Evolutionary conservation across 2,329 filamentous ascomycete species (phyloP).

Genomic region (Xylariales sp.): DNA sequence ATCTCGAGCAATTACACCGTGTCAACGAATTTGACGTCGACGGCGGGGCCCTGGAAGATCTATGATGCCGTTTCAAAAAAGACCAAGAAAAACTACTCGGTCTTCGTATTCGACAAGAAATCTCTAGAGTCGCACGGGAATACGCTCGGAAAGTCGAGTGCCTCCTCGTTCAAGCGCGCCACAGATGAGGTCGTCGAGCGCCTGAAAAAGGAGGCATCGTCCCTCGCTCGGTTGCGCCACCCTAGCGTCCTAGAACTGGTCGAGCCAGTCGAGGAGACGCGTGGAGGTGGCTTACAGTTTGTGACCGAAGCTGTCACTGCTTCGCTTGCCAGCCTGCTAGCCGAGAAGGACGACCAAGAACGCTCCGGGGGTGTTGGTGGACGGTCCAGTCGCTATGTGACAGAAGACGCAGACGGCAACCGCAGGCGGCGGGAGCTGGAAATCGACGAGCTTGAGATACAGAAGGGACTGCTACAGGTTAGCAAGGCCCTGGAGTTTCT

Average conservation of each 20-base stretch:
- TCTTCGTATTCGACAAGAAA: slow-evolving; percentile 94
- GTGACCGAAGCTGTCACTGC: slow-evolving; percentile 88
- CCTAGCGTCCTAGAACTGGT: slow-evolving; percentile 89
- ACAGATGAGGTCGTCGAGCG: slow-evolving; percentile 89
- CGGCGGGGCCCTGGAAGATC: slow-evolving; percentile 92
- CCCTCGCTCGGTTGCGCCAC: slow-evolving; percentile 81
- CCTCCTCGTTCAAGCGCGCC: slow-evolving; percentile 69
- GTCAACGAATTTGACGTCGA: slow-evolving; percentile 68
- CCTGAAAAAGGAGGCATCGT: slow-evolving; percentile 86
- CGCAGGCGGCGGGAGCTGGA: slow-evolving; percentile 76
- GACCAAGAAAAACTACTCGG: slow-evolving; percentile 80
- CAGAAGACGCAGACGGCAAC: slow-evolving; percentile 72
- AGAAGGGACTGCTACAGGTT: slow-evolving; percentile 90
- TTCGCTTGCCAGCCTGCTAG: slow-evolving; percentile 75
- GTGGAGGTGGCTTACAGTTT: slow-evolving; percentile 89
- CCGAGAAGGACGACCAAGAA: slow-evolving; percentile 88
- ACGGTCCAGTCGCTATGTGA: slow-evolving; percentile 72
- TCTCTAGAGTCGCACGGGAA: slow-evolving; percentile 67
- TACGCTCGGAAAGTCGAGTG: slow-evolving; percentile 57
- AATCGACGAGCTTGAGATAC: slow-evolving; percentile 94
- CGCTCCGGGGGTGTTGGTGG: slow-evolving; percentile 62
- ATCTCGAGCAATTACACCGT: slow-evolving; percentile 90
- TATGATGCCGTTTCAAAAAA: slow-evolving; percentile 97
- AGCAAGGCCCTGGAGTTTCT: slow-evolving; percentile 93
- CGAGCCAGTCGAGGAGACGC: slow-evolving; percentile 92